These are phyloP conservation scores for Cornus controversa DNA, from an alignment of 148 eudicot species.

Conservation along the genomic window DNA sequence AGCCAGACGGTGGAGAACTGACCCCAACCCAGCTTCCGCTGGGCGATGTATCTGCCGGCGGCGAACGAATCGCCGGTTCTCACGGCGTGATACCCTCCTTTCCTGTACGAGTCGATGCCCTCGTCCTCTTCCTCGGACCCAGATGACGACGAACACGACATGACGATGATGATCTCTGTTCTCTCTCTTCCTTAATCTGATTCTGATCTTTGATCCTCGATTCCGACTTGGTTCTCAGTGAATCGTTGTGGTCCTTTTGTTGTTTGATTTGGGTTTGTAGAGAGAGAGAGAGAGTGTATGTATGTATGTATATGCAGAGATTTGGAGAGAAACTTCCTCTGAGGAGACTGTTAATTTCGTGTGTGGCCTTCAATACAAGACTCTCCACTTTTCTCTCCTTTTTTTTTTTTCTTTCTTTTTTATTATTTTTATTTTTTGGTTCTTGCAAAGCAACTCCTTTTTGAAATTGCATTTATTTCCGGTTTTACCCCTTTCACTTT, in stretches of 20 bases:
- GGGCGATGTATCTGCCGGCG: constrained; percentile 78
- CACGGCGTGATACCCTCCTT: constrained; percentile 90
- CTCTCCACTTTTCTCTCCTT: constrained; percentile 45
- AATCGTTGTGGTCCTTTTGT: not conserved
- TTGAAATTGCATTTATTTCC: not conserved
- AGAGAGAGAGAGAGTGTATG: not conserved
- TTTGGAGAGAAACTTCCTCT: not conserved
- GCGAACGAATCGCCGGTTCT: constrained; percentile 77
- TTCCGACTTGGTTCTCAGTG: not conserved
- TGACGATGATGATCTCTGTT: constrained; percentile 16
- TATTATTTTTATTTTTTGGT: no score
- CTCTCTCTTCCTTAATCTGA: not conserved
- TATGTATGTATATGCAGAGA: not conserved
- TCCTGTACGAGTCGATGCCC: constrained; percentile 71
- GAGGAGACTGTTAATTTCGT: not conserved
- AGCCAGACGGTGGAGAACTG: constrained; percentile 96
- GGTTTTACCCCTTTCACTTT: not conserved
- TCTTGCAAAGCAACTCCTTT: no score
- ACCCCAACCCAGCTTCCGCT: constrained; percentile 90
- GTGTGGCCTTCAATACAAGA: constrained; percentile 30
- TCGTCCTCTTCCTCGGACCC: constrained; percentile 87
- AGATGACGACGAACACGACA: constrained; percentile 83
- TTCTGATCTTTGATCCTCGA: not conserved
- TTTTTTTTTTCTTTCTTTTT: no score
- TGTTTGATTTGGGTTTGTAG: not conserved